phyloP scores from a whole-genome alignment of 2,329 filamentous ascomycete species.

The Pseudocercospora macadamiae region DNA sequence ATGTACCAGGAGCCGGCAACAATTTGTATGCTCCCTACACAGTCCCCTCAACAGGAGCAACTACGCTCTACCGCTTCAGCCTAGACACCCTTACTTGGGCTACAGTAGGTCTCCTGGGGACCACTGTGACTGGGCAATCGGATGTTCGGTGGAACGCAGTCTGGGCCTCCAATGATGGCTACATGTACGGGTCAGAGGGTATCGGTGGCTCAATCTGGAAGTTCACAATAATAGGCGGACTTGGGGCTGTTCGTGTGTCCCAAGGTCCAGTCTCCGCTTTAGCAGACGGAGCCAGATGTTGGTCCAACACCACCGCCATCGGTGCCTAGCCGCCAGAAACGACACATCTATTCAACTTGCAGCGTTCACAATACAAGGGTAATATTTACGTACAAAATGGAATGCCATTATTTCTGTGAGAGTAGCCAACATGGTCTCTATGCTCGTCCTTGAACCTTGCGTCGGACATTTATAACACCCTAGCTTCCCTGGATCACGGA shows the following conservation, averaged over 20 bases:
- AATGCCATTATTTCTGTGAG: neutral
- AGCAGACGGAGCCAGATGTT: conserved; percentile 17
- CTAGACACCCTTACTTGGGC: conserved; percentile 4
- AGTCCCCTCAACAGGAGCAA: neutral
- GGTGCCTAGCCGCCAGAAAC: neutral
- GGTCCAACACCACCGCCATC: neutral
- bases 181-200: conserved; percentile 16
- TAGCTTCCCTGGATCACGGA: no score
- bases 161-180: conserved; percentile 8
- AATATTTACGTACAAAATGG: neutral
- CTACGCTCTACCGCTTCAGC: conserved; percentile 10
- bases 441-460: no score
- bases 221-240: conserved; percentile 5
- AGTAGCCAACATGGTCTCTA: no score
- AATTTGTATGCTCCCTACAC: conserved; percentile 8
- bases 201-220: conserved; percentile 16
- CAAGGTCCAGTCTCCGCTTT: conserved; percentile 2
- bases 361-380: neutral
- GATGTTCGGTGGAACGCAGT: conserved; percentile 16
- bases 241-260: neutral
- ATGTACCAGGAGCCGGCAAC: conserved; percentile 7
- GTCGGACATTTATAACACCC: no score
- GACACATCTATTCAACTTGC: neutral
- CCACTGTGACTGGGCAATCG: neutral
- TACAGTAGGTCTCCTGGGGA: neutral